Evolutionary conservation across 1,284 basidiomycete genomes (phyloP), one percentile per base, ranked within the genome.

Genomic region (Rhodotorula sp.): DNA sequence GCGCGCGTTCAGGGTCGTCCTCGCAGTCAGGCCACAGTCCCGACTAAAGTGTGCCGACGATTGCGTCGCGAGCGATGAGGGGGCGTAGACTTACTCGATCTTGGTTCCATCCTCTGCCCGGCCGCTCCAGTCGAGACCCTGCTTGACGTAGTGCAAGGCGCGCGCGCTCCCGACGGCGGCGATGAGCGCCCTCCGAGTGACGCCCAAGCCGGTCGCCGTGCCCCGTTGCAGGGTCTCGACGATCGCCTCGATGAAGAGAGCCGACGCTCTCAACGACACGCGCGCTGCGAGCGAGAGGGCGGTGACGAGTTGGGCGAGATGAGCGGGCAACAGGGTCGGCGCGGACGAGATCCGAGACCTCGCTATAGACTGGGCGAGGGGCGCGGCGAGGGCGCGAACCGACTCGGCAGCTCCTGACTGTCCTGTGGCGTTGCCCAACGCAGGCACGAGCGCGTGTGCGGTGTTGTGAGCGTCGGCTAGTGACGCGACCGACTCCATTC

Each of bases 171-270:
- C 81, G 20, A 84, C 80, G 16, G 83, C 83, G 0, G 81, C 77
- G 52, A 84, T 82, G 52, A 84, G 76, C 3, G 82, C 70, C 43
- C 82, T 74, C 20, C 83, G 78, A 14, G 82, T 81, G 39, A 83
- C 77, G 0, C 81, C 82, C 6, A 84, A 71, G 5, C 71, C 70
- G 18, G 67, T 68, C 7, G 67, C 65, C 3, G 75, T 78, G 62
- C 80, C 78, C 8, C 78, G 78, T 34, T 72, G 64, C 3, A 72
- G 26, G 0, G 77, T 71, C 71, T 83, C 83, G 57, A 84, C 78
- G 31, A 83, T 81, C 21, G 80, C 78, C 72, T 84, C 83, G 69
- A 83, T 78, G 63, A 84, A 80, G 70, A 83, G 81, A 2, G 82
- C 81, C 0, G 80, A 76, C 1, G 81, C 77, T 43, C 82, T 74